Conservation (phyloP, 2,329 filamentous ascomycete genomes). For the Nannizziopsis arthrosporioides region DNA sequence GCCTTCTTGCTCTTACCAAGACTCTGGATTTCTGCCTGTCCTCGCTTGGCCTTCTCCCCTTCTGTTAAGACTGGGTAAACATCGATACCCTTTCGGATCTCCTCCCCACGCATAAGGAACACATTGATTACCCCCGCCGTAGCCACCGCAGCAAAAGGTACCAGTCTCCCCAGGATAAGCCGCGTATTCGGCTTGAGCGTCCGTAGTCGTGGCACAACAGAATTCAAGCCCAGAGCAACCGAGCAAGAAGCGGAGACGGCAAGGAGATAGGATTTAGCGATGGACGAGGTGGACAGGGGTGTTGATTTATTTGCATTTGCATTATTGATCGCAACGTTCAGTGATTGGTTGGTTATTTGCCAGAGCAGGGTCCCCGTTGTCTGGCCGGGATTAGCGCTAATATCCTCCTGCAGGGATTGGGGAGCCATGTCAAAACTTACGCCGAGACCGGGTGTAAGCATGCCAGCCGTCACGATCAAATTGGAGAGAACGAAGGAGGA, state of each 20-base stretch:
- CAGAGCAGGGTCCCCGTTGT: conserved; percentile 78
- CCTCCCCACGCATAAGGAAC: conserved; percentile 93
- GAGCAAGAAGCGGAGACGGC: conserved; percentile 89
- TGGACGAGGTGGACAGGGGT: conserved; percentile 65
- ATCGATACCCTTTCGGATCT: conserved; percentile 87
- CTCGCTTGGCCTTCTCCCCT: conserved; percentile 52
- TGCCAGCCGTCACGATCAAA: conserved; percentile 85
- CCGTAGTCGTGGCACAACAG: conserved; percentile 74
- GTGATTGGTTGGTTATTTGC: conserved; percentile 93
- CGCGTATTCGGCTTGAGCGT: conserved; percentile 62
- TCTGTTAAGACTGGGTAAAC: conserved; percentile 72
- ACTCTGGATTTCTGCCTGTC: conserved; percentile 54
- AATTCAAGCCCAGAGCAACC: conserved; percentile 84
- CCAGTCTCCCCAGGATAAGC: conserved; percentile 68
- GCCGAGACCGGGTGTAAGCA: conserved; percentile 80
- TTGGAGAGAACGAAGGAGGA: conserved; percentile 90
- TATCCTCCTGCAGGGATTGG: conserved; percentile 3
- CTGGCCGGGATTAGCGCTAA: conserved; percentile 27
- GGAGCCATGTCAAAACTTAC: conserved; percentile 34
- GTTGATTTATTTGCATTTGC: conserved; percentile 97
- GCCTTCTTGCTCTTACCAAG: conserved; percentile 82
- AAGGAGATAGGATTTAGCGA: conserved; percentile 80
- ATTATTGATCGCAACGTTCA: conserved; percentile 96
- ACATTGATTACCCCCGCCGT: conserved; percentile 87
- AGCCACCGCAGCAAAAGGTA: conserved; percentile 91